A percentile compares a stretch with the other conserved stretches of the same genome.
Conservation (phyloP, 2,329 filamentous ascomycete species). For the Fusarium sp. region DNA sequence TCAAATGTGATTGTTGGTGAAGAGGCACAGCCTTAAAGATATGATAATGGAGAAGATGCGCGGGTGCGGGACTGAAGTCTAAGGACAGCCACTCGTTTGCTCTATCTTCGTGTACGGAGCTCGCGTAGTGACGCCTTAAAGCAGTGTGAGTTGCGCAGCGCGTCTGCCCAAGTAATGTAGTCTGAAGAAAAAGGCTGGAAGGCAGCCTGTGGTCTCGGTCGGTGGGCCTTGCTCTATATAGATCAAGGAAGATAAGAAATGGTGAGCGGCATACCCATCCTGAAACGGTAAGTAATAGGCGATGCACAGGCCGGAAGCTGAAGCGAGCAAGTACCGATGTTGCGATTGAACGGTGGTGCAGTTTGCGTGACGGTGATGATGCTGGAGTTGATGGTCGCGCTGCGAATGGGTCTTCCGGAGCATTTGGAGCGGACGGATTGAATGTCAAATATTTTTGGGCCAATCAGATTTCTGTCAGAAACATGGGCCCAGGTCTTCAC, state of each 20-base stretch:
- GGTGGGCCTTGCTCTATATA: conserved; percentile 19
- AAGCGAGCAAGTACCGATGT: conserved; percentile 27
- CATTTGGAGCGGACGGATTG: conserved; percentile 33
- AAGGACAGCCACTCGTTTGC: conserved; percentile 10
- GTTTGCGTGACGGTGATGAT: conserved; percentile 27
- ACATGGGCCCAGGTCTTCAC: conserved; percentile 21
- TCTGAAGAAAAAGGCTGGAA: conserved; percentile 8
- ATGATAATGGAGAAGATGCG: conserved; percentile 2
- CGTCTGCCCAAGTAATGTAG: conserved; percentile 13
- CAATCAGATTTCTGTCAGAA: conserved; percentile 22
- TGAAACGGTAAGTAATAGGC: conserved; percentile 12
- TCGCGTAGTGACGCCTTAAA: conserved; percentile 24
- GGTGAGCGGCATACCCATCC: conserved; percentile 27
- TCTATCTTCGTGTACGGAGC: conserved; percentile 25
- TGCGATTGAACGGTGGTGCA: conserved; percentile 25
- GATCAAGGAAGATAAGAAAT: conserved; percentile 26
- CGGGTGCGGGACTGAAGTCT: background rate
- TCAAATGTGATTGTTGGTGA: conserved; percentile 4
- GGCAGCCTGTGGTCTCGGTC: conserved; percentile 5
- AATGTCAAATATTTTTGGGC: conserved; percentile 37
- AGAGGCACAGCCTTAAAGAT: conserved; percentile 23
- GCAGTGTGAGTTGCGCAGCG: conserved; percentile 19
- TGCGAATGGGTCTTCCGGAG: conserved; percentile 36
- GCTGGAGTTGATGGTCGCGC: conserved; percentile 34
- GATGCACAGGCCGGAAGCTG: conserved; percentile 18